These are phyloP conservation scores for Dinochytrium kinnereticum DNA, from an alignment of 371 early-diverging fungal species.

Conservation along the genomic window DNA sequence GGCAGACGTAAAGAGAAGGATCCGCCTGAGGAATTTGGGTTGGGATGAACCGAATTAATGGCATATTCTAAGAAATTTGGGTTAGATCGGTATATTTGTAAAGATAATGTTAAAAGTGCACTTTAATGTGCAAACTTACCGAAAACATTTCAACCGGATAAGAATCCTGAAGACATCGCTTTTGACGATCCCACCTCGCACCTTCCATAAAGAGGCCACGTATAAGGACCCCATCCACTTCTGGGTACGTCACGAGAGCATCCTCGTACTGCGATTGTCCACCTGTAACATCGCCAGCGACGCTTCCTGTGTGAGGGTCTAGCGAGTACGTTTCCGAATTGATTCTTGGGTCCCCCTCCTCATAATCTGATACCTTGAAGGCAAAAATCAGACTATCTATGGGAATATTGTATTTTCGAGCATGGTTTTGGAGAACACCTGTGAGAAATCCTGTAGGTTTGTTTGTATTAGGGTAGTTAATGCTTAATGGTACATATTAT, in stretches of 20 bases:
- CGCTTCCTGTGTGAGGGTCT: not conserved
- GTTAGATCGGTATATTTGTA: too few species aligned
- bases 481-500: too few species aligned
- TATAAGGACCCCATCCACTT: constrained; percentile 51
- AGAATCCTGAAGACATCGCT: constrained; percentile 46
- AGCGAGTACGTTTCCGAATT: constrained; percentile 19
- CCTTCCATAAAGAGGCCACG: constrained; percentile 56
- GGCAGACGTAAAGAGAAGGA: constrained; percentile 45
- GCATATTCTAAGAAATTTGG: constrained; percentile 45
- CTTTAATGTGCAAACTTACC: constrained; percentile 36
- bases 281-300: constrained; percentile 16
- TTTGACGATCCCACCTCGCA: constrained; percentile 51
- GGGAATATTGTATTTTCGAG: constrained; percentile 56
- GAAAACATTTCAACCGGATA: constrained; percentile 57
- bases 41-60: constrained; percentile 51
- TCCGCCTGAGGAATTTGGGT: constrained; percentile 43
- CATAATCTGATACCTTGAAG: constrained; percentile 40
- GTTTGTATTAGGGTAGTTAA: too few species aligned
- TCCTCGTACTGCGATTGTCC: not conserved
- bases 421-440: constrained; percentile 54
- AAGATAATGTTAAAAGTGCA: too few species aligned
- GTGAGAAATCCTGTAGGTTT: constrained; percentile 53
- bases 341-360: constrained; percentile 37
- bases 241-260: constrained; percentile 12
- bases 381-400: constrained; percentile 50